Conservation (phyloP, 805 yeast genomes). For the Yarrowia sp. region DNA sequence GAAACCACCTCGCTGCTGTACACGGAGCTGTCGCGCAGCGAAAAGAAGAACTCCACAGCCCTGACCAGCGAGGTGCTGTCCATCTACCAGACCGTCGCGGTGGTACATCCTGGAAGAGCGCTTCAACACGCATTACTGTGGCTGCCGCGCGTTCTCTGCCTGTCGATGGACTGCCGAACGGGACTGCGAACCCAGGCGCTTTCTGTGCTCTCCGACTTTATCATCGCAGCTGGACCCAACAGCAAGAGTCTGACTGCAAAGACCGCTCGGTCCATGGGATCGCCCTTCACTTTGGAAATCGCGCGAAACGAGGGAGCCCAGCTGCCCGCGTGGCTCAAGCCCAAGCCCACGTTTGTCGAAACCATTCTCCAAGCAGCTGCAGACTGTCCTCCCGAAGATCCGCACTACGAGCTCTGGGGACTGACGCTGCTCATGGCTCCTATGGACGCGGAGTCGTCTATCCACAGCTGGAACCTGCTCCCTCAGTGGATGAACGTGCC, state of each 20-base stretch:
- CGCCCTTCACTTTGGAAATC: background rate
- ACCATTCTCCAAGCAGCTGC: background rate
- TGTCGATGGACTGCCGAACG: background rate
- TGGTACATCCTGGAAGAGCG: background rate
- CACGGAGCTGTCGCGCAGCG: slow-evolving; percentile 1
- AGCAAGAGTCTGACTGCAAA: background rate
- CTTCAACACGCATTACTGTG: slow-evolving; percentile 2
- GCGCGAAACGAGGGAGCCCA: slow-evolving; percentile 2
- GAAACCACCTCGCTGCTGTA: background rate
- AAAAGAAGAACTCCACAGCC: slow-evolving; percentile 13
- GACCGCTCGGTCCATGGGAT: background rate
- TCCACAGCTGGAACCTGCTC: slow-evolving; percentile 5
- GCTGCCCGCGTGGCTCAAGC: slow-evolving; percentile 6
- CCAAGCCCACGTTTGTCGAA: background rate
- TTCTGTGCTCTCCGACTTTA: background rate
- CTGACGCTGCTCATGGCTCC: slow-evolving; percentile 2
- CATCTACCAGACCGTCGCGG: slow-evolving; percentile 1
- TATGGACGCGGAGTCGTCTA: slow-evolving; percentile 3
- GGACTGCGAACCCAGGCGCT: slow-evolving; percentile 10
- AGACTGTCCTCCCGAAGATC: slow-evolving; percentile 4
- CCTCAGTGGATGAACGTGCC: slow-evolving; percentile 8
- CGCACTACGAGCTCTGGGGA: slow-evolving; percentile 16
- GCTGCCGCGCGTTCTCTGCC: slow-evolving; percentile 7
- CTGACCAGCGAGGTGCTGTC: slow-evolving; percentile 12
- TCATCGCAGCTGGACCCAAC: slow-evolving; percentile 3